Evolutionary conservation across 495 filamentous ascomycete genomes (phyloP), one percentile per base, ranked within the genome.

Genomic region (Delitschia confertaspora): DNA sequence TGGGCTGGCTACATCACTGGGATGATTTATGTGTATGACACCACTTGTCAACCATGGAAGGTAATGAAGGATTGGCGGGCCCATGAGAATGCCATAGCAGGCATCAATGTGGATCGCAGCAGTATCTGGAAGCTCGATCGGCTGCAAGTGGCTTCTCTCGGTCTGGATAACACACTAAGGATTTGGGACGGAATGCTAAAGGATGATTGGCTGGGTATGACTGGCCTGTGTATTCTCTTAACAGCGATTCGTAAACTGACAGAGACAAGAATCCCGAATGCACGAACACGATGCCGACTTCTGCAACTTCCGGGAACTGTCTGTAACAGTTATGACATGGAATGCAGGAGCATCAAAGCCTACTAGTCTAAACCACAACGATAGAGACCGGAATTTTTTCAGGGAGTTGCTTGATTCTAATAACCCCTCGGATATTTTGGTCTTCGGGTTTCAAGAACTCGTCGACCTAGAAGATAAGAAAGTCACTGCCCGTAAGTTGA

Each of bases 381-480:
- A 75, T 24, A 63, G 69, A 18, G 83, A 89, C 51, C 71, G 70
- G 4, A 67, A 71, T 22, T 95, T 96, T 60, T 79, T 96, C 44
- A 74, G 76, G 51, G 70, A 85, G 42, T 70, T 91, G 0, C 67
- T 94, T 29, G 69, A 78, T 45, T 72, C 68, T 22, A 79, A 82
- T 42, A 70, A 81, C 37, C 78, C 81, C 6, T 86, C 91, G 0
- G 91, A 96, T 53, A 82, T 98, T 36, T 67, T 98, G 4, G 76
- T 98, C 3, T 98, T 96, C 72, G 91, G 91, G 7, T 98, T 98
- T 60, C 91, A 98, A 60, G 91, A 98, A 61, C 71, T 98, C 6
- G 89, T 98, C 9, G 93, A 98, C 56, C 67, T 98, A 10, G 91
- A 98, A 57, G 86, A 96, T 60, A 98, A 95, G 68, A 93, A 84